Conservation (phyloP, 139 green algal species). For the Tetradesmus lagerheimii region DNA sequence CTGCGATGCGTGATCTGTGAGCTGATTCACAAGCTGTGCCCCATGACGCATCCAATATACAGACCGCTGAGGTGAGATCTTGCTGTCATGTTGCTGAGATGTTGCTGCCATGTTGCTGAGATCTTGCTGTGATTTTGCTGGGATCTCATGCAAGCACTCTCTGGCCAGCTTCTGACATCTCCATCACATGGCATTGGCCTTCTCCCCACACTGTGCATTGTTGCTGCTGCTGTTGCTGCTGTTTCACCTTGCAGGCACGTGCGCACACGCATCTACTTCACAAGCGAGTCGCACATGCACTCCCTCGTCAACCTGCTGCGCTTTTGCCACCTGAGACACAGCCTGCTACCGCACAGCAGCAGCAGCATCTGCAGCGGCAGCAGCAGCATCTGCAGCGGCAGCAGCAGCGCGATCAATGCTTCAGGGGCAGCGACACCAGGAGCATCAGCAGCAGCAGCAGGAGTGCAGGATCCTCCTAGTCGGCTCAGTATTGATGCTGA, state of each 20-base stretch:
- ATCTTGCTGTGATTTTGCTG: no score
- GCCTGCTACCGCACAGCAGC: background rate
- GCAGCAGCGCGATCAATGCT: background rate
- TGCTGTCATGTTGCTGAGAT: no score
- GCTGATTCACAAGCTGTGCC: slow-evolving; percentile 80
- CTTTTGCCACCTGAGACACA: slow-evolving; percentile 69
- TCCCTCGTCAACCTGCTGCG: slow-evolving; percentile 95
- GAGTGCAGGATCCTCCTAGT: background rate
- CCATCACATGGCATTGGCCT: no score
- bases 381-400: slow-evolving; percentile 27
- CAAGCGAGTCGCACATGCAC: slow-evolving; percentile 96
- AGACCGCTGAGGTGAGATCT: slow-evolving; percentile 77
- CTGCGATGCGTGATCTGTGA: no score
- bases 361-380: slow-evolving; percentile 30
- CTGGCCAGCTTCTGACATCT: no score
- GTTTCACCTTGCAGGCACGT: slow-evolving; percentile 75
- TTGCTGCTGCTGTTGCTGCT: slow-evolving; percentile 11
- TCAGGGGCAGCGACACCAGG: background rate
- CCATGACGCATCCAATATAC: slow-evolving; percentile 93
- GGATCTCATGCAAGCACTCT: no score
- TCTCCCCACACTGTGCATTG: no score
- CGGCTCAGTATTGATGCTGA: background rate
- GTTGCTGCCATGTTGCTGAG: no score
- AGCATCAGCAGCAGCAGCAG: background rate
- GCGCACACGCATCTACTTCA: slow-evolving; percentile 99